Conservation (phyloP, 2,329 filamentous ascomycete species). For the Colletotrichum sp. region DNA sequence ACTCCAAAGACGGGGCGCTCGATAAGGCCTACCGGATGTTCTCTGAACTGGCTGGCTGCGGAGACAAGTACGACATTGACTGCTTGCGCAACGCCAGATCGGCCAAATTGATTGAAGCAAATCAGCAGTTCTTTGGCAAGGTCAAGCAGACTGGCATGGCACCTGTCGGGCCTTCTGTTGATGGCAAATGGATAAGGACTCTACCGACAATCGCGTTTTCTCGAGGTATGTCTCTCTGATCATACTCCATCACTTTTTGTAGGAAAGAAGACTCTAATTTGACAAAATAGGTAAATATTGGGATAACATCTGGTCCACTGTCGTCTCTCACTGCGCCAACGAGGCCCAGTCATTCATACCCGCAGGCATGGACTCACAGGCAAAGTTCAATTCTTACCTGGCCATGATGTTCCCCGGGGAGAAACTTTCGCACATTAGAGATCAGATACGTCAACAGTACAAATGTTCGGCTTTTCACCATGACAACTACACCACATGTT, state of each 20-base stretch:
- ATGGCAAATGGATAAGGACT: conserved; percentile 36
- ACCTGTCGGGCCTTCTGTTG: conserved; percentile 35
- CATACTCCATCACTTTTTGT: neutral
- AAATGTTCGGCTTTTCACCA: neutral
- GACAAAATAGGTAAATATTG: conserved; percentile 19
- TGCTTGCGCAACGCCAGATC: conserved; percentile 31
- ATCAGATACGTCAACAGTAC: neutral
- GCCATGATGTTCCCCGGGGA: conserved; percentile 33
- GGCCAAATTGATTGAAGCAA: conserved; percentile 29
- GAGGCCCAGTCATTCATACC: conserved; percentile 34
- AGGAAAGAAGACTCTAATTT: neutral
- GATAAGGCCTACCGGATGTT: conserved; percentile 36
- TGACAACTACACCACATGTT: conserved; percentile 26
- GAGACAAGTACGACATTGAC: conserved; percentile 26
- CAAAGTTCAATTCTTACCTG: conserved; percentile 36
- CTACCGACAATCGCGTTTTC: conserved; percentile 33
- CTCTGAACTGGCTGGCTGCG: conserved; percentile 34
- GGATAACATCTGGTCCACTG: conserved; percentile 29
- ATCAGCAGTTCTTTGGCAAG: conserved; percentile 28
- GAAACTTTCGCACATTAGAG: conserved; percentile 27
- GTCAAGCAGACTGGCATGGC: conserved; percentile 31
- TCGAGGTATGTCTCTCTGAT: conserved; percentile 18
- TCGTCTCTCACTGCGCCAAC: conserved; percentile 34
- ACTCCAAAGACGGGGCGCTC: conserved; percentile 27
- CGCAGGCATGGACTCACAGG: conserved; percentile 32